Evolutionary conservation across 345 rosid genomes (phyloP), one percentile per base, ranked within the genome.

Genomic region (Streptanthus diversifolius): DNA sequence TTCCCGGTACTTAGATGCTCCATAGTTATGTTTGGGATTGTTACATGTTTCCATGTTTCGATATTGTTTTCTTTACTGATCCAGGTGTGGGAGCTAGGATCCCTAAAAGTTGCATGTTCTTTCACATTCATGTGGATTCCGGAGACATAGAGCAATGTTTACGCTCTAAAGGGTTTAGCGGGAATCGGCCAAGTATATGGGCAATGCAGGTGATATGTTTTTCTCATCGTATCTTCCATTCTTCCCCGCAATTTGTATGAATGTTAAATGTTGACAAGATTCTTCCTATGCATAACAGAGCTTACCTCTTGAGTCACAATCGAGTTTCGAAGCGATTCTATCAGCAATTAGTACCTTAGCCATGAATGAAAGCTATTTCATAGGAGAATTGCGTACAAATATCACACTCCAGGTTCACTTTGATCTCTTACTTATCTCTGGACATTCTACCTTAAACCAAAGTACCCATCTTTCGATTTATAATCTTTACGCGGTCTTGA

Each of bases 41-140:
- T 37, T 33, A 39, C 13, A 66, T 13, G 70, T 29, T 6, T 60
- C 55, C 36, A 47, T 59, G 14, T n/a, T 45, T 25, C 7, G 22
- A 47, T 63, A 2, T 13, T 12, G 52, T 22, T 41, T n/a, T 22
- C 19, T 56, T 18, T 4, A 70, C 59, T 76, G 67, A 75, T 54
- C 17, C 77, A 93, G 98, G 82, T 85, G 92, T 88, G 15, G 96
- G 96, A 73, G 96, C 96, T 15, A 91, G 84, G 84, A 78, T 89
- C 63, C 88, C 97, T 22, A 85, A 86, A 76, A 66, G 80, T 60
- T 91, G 95, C 74, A 74, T 91, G 62, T 82, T 80, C 70, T 71
- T 88, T 75, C 97, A 93, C 77, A 82, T 88, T 72, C 96, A 89
- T n/a, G 45, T 77, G 63, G 93, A 83, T 48, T 71, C 82, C 15